Evolutionary conservation across 257 asterid genomes (phyloP), one percentile per base, ranked within the genome.

Genomic region (Plantago ovata): DNA sequence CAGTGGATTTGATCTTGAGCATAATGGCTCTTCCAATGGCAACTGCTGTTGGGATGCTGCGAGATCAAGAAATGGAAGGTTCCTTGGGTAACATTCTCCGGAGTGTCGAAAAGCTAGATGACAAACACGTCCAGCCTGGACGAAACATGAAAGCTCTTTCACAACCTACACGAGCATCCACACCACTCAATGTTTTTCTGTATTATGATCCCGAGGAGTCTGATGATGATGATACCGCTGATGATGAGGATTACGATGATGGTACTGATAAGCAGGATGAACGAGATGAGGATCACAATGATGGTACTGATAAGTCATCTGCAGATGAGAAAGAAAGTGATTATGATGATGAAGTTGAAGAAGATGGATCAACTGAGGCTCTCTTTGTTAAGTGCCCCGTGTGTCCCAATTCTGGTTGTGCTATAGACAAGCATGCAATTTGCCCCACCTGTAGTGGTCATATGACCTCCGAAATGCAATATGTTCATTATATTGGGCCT

Each of bases 91-190:
- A 64, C 21, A 23, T 65, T 7, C 71, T 54, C 10, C 55, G 46
- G 4, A 71, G 80, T 59, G 40, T 71, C 7, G 52, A 61, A 36
- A 56, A 68, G 3, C 72, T 75, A 9, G 51, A 58, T 12, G 56
- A 72, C 7, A 38, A 53, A 0, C 72, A 64, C 20, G 38, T 75
- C 0, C 70, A 56, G 4, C 56, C 70, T 0, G 54, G 53, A 50
- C 56, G 13, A 33, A 20, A 36, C 16, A 79, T 61, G 41, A 28
- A 28, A 28, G 36, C 36, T 28, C 36, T 28, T 28, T 1, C 7
- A 28, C 36, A 28, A 28, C 36, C 36, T 28, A 28, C 36, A 28
- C 36, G 36, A 28, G 36, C 36, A 28, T 28, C 36, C 36, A 28
- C 36, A 28, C 36, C 36, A 28, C 4, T 28, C 36, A 28, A 28